Evolutionary conservation across 2,329 filamentous ascomycete species (phyloP).

Genomic region (Diaporthe australafricana): DNA sequence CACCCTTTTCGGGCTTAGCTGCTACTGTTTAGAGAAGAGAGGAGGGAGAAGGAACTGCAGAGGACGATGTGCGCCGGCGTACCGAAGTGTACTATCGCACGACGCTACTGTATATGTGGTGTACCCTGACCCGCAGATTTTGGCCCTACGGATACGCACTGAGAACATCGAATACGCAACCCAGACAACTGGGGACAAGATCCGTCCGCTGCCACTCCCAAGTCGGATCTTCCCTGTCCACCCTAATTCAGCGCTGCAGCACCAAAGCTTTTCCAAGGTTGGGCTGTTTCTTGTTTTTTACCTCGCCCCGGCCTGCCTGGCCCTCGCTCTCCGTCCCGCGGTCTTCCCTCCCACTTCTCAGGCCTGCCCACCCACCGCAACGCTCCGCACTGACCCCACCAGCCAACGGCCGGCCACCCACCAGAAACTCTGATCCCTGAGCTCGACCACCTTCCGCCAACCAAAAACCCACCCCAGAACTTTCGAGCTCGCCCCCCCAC

Average conservation of each 20-base stretch:
- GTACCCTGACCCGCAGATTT: too few species aligned
- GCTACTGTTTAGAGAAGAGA: background rate
- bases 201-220: background rate
- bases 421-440: slow-evolving; percentile 27
- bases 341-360: too few species aligned
- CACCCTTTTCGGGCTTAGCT: background rate
- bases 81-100: background rate
- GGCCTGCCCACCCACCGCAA: background rate
- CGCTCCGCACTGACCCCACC: slow-evolving; percentile 17
- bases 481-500: slow-evolving; percentile 18
- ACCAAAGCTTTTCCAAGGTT: slow-evolving; percentile 17
- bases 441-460: slow-evolving; percentile 2
- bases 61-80: too few species aligned
- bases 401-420: background rate
- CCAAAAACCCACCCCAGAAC: slow-evolving; percentile 14
- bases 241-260: background rate
- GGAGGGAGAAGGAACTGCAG: too few species aligned
- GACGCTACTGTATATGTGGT: background rate
- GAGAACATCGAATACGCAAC: background rate
- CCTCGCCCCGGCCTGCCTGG: background rate
- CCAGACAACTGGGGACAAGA: background rate
- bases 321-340: too few species aligned
- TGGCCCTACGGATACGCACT: too few species aligned
- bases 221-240: background rate
- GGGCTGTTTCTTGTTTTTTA: slow-evolving; percentile 12